A percentile compares a stretch with the other conserved stretches of the same genome.
Evolutionary conservation across 176 grass and related monocot species (phyloP).

Genomic region (Carex cristatella): DNA sequence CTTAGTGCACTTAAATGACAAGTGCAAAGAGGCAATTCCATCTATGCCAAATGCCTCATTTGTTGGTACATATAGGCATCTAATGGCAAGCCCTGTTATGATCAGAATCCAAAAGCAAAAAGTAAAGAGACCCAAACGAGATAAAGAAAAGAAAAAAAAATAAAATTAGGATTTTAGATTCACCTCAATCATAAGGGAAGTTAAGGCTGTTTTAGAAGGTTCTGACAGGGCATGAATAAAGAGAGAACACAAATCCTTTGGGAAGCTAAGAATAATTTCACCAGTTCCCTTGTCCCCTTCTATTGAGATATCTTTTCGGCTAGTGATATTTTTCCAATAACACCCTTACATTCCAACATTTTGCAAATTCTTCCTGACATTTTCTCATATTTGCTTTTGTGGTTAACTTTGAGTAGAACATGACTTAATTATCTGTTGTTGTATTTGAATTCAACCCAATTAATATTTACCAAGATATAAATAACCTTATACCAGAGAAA

Average conservation of each 20-base stretch:
- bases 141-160: constrained; percentile 22
- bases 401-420: background rate
- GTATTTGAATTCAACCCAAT: background rate
- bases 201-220: constrained; percentile 69
- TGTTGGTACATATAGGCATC: constrained; percentile 32
- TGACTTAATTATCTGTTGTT: background rate
- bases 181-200: constrained; percentile 43
- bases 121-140: constrained; percentile 21
- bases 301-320: constrained; percentile 8
- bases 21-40: constrained; percentile 26
- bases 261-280: constrained; percentile 63
- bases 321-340: background rate
- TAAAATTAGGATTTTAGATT: constrained; percentile 38
- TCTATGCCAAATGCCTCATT: constrained; percentile 29
- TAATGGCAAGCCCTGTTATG: constrained; percentile 1
- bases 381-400: background rate
- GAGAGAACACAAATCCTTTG: constrained; percentile 41
- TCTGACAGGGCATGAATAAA: constrained; percentile 71
- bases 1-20: constrained; percentile 12
- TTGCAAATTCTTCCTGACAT: background rate
- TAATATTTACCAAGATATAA: background rate
- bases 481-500: background rate
- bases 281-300: constrained; percentile 35
- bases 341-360: background rate
- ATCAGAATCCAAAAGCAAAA: constrained; percentile 38